Conservation (phyloP, 495 filamentous ascomycete genomes). For the Penicillium roqueforti region DNA sequence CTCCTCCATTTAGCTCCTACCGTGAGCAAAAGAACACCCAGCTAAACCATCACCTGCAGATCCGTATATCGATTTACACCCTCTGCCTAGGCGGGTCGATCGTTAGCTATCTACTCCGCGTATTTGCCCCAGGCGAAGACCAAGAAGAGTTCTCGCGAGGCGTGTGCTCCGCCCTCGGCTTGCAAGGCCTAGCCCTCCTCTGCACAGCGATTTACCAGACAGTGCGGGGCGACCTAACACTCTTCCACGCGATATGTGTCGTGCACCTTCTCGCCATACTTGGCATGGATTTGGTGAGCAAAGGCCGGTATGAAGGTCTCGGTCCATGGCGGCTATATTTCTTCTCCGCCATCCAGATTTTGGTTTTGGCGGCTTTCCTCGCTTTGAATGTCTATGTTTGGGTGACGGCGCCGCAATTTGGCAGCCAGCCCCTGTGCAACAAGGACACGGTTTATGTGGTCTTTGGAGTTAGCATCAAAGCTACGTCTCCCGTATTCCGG, state of each 20-base stretch:
- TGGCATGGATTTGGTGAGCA: constrained; percentile 16
- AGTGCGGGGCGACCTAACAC: constrained; percentile 13
- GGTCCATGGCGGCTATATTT: constrained; percentile 17
- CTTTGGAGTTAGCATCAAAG: constrained; percentile 17
- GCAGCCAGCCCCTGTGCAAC: constrained; percentile 15
- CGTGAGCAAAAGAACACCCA: not conserved
- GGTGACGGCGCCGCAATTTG: constrained; percentile 16
- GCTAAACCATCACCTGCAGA: constrained; percentile 3
- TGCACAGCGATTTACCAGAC: constrained; percentile 22
- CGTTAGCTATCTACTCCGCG: constrained; percentile 15
- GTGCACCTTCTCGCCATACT: constrained; percentile 16
- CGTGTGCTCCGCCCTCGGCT: constrained; percentile 16
- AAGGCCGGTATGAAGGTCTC: constrained; percentile 16
- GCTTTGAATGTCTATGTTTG: constrained; percentile 19
- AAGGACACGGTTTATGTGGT: constrained; percentile 13
- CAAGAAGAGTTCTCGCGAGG: constrained; percentile 17
- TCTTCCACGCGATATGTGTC: constrained; percentile 21
- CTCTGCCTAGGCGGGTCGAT: constrained; percentile 18
- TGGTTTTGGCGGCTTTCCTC: constrained; percentile 13
- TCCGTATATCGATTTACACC: constrained; percentile 17
- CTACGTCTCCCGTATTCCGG: constrained; percentile 16
- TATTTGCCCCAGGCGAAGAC: constrained; percentile 15
- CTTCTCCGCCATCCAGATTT: constrained; percentile 12
- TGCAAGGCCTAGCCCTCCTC: constrained; percentile 19
- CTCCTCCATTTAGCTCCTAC: not conserved